Conservation (phyloP, 257 asterid genomes). For the Leptodermis oblonga region DNA sequence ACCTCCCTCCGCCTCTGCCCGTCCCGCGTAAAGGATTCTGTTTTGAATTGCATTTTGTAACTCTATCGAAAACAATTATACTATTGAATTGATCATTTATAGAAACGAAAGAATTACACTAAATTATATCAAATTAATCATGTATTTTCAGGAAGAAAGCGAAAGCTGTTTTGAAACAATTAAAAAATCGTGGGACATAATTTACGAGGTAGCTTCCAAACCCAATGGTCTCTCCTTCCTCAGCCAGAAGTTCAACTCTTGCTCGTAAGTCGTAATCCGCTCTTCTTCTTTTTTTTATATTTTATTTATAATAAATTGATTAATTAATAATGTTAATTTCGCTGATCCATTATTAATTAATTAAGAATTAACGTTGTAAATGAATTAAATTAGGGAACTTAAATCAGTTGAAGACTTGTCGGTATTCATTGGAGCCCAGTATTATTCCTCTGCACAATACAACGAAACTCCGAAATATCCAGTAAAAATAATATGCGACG, state of each 20-base stretch:
- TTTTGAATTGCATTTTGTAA: not conserved
- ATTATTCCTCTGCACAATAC: constrained; percentile 12
- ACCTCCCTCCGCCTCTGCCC: no score
- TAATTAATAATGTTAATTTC: no score
- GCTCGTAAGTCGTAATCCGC: constrained; percentile 4
- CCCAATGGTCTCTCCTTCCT: constrained; percentile 48
- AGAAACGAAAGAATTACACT: not conserved
- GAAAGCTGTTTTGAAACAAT: constrained; percentile 41
- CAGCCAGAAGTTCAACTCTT: constrained; percentile 38
- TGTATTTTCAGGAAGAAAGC: constrained; percentile 41
- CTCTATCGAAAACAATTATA: no score
- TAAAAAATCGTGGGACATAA: constrained; percentile 51
- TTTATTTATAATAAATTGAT: no score
- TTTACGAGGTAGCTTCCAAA: constrained; percentile 44
- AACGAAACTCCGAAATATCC: constrained; percentile 9
- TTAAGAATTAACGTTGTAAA: no score
- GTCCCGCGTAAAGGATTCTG: no score
- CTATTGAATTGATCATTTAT: not conserved
- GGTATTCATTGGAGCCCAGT: not conserved
- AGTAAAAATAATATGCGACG: constrained; percentile 5
- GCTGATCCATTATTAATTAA: no score
- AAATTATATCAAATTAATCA: not conserved
- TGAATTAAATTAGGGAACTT: constrained; percentile 7
- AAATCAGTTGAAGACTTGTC: constrained; percentile 3
- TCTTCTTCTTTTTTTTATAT: no score